Evolutionary conservation across 768 basidiomycete genomes (phyloP), one percentile per base, ranked within the genome.

Genomic region (Melanogaster broomeanus): DNA sequence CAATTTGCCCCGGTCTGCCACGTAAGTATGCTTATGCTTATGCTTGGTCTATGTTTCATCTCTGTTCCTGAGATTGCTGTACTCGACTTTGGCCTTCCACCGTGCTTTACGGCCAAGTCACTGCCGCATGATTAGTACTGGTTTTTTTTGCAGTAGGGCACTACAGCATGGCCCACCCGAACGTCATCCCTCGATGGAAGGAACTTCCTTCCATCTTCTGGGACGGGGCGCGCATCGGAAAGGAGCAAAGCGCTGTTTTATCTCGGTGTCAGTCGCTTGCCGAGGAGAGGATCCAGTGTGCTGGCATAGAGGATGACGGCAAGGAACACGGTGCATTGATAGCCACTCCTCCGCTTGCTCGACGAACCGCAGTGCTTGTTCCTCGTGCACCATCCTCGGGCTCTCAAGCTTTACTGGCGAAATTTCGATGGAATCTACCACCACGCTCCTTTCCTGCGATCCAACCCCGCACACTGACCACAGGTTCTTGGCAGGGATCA

Each of bases 401-500:
- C 69, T 92, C 39, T 93, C 90, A 6, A n/a, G n/a, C n/a, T n/a
- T 76, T 94, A 53, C 75, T 93, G n/a, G 90, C n/a, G 91, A 2
- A 93, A 91, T 63, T 72, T 93, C 47, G 90, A 93, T 64, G 86
- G 81, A 3, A 87, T 85, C 27, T 93, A 92, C 72, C 82, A 85
- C 56, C 89, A 91, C 63, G 69, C 74, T 56, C 68, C 2, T 91
- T 80, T 70, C 76, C 79, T n/a, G 55, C 52, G 1, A 69, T 91
- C 53, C 67, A 77, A 65, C 73, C 93, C 18, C 82, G 88, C 57
- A 85, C 84, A 5, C 74, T 94, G 30, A 93, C 88, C 24, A 92
- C 91, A 2, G 91, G 90, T 3, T 90, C 87, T 7, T 78, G 91
- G n/a, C 90, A 93, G 89, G 83, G 2, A 85, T 92, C n/a, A n/a